phyloP scores from a whole-genome alignment of 2,329 filamentous ascomycete genomes.

The Colletotrichum sp. region DNA sequence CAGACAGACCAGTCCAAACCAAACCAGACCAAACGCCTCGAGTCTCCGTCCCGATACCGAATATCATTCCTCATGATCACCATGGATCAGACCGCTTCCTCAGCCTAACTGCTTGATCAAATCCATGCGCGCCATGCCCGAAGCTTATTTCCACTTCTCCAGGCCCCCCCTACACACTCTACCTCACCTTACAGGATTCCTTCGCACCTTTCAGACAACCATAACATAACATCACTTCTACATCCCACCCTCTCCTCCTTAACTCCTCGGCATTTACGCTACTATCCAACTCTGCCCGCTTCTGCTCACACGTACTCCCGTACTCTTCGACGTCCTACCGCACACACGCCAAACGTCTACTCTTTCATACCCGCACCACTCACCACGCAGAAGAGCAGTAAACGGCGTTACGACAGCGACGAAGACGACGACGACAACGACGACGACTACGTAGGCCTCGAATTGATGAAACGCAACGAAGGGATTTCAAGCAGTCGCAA shows the following conservation, averaged over 20 bases:
- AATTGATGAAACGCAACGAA: not conserved
- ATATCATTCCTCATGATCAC: not conserved
- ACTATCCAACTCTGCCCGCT: not conserved
- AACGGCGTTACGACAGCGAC: not conserved
- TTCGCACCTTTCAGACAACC: not conserved
- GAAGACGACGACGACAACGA: not conserved
- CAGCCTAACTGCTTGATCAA: slow-evolving; percentile 4
- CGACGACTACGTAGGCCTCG: not conserved
- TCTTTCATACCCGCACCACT: not conserved
- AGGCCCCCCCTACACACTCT: not conserved
- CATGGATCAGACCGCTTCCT: slow-evolving; percentile 16
- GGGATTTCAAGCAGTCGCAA: not conserved
- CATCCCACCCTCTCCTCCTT: not conserved
- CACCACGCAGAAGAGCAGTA: not conserved
- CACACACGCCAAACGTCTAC: not conserved
- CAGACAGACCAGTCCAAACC: not conserved
- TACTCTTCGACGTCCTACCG: not conserved
- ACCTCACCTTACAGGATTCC: not conserved
- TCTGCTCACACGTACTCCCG: not conserved
- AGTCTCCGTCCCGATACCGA: slow-evolving; percentile 4
- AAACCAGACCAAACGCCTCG: slow-evolving; percentile 8
- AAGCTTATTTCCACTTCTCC: slow-evolving; percentile 18
- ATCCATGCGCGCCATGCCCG: slow-evolving; percentile 13
- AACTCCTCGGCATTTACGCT: slow-evolving; percentile 13
- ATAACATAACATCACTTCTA: slow-evolving; percentile 15